Evolutionary conservation across 1,284 basidiomycete genomes (phyloP).

Genomic region (Trichosporon faecale): DNA sequence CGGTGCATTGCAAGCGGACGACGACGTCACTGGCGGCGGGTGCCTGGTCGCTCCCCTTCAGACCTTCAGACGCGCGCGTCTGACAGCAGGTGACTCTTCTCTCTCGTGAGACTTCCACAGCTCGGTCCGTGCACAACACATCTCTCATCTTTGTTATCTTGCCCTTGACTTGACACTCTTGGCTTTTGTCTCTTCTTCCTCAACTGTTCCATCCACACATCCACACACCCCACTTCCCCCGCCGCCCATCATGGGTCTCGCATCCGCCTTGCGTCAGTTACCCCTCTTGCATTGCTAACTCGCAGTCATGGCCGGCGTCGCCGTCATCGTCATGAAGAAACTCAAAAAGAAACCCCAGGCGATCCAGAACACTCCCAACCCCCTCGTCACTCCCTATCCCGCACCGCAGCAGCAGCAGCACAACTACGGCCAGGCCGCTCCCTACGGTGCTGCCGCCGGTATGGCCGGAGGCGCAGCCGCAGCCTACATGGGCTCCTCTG

Average conservation of each 20-base stretch:
- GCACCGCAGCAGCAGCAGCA: conserved; percentile 4
- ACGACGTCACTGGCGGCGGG: too few relatives aligned
- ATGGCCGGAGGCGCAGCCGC: not conserved
- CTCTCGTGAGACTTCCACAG: too few relatives aligned
- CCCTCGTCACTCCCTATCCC: not conserved
- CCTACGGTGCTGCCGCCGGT: not conserved
- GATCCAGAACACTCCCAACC: conserved; percentile 5
- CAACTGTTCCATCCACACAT: not conserved
- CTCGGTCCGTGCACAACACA: too few relatives aligned
- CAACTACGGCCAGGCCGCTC: not conserved
- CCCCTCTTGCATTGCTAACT: not conserved
- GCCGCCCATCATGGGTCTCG: conserved; percentile 6
- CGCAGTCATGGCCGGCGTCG: conserved; percentile 17
- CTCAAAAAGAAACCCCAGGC: conserved; percentile 13
- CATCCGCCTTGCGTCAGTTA: conserved; percentile 1
- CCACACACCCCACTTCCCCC: not conserved
- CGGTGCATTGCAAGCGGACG: too few relatives aligned
- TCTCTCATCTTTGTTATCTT: not conserved
- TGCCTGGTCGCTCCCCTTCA: too few relatives aligned
- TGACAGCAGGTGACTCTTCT: too few relatives aligned
- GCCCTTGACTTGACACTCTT: not conserved
- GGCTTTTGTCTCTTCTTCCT: too few relatives aligned
- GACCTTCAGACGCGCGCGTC: too few relatives aligned
- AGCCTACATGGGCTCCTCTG: not conserved
- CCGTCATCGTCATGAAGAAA: conserved; percentile 18